Base-by-base conservation (phyloP, 495 filamentous ascomycete species). In the Cairneyella variabilis region DNA sequence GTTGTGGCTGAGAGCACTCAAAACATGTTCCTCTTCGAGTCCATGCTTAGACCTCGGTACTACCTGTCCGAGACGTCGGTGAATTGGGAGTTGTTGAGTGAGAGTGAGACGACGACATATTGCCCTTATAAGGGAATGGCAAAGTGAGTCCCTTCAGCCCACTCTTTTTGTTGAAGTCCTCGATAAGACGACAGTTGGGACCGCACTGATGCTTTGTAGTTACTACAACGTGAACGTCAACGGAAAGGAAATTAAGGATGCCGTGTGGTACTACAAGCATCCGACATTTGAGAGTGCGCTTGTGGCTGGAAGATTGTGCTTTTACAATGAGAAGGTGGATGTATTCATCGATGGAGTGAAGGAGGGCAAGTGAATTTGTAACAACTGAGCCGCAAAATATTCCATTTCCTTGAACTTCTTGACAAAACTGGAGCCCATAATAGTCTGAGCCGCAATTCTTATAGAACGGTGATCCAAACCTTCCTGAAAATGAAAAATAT, bases 281-380 rank as follows among this genome's bases (percentile, higher is more conserved):
- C 74, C 81, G 5, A 76, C 69, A 20, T 40, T 64, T 0, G 80
- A 83, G 66, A 72, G 68, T 30, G 69, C 62, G 12, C 53, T 58
- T 12, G 68, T 83, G 50, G 68, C 63, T 23, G 77, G 77, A 1
- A 47, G 67, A 39, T 16, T 81, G 42, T 78, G 75, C 50, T 81
- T 83, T 51, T 85, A 83, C 52, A 81, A 83, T 56, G 79, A 82
- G 58, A 80, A 78, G 63, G 76, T 83, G 0, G 77, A 83, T 48
- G 68, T 83, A 26, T 71, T 64, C 39, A 58, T 85, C 38, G 78
- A 83, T 66, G 81, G 78, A 9, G 57, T 67, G 32, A 66, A 63
- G 57, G 67, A 75, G 57, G 59, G 72, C 12, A 55, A 49, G 41
- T 44, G 41, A 44, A 12, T 3, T n/a, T n/a, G n/a, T n/a, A n/a